Evolutionary conservation across 306 rosid species (phyloP).

Genomic region (Cucurbita moschata): DNA sequence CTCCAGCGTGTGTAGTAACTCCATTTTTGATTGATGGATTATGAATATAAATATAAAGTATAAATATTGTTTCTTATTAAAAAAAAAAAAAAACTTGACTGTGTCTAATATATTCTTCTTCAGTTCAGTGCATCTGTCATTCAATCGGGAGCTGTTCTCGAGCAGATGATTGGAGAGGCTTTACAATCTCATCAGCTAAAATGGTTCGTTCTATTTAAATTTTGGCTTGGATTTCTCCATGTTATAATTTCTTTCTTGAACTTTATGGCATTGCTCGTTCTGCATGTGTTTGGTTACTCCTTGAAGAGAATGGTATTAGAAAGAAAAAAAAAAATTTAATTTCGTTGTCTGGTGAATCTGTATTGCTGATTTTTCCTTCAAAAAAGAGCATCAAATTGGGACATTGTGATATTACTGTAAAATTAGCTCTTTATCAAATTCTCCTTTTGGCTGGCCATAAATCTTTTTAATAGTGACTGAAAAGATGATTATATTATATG

Average conservation of each 20-base stretch:
- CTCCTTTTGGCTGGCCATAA: not conserved
- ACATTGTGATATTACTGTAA: not conserved
- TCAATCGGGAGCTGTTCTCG: slow-evolving; percentile 57
- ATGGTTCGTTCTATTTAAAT: slow-evolving; percentile 33
- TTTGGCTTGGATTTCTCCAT: slow-evolving; percentile 6
- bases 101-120: slow-evolving; percentile 8
- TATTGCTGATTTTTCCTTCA: not conserved
- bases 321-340: too few species aligned
- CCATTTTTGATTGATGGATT: not conserved
- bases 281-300: not conserved
- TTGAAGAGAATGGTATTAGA: not conserved
- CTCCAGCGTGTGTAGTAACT: not conserved
- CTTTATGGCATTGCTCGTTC: not conserved
- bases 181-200: slow-evolving; percentile 37
- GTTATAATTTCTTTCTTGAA: not conserved
- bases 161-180: slow-evolving; percentile 54
- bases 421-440: not conserved
- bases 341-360: not conserved
- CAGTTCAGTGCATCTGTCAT: slow-evolving; percentile 73
- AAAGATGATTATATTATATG: slow-evolving; percentile 21
- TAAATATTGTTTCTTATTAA: not conserved
- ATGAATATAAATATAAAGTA: not conserved
- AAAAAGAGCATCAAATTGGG: not conserved
- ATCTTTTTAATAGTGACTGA: not conserved
- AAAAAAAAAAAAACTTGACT: not conserved